Percentiles rank a stretch among this genome's conserved stretches.
These are phyloP conservation scores for Penicillium malachiteum DNA, from an alignment of 495 filamentous ascomycete genomes.

Conservation along the genomic window DNA sequence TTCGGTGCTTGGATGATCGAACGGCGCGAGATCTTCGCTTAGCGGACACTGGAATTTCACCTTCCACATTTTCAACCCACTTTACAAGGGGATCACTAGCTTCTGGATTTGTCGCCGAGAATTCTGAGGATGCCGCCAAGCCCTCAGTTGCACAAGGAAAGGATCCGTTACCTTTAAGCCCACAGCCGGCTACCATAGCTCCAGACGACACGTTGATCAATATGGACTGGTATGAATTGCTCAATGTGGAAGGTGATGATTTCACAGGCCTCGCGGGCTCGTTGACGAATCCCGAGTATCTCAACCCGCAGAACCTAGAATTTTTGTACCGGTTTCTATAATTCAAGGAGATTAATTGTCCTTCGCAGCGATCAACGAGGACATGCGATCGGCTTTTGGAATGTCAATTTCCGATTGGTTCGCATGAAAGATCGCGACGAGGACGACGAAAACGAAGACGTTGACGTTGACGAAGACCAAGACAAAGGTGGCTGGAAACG, in stretches of 20 bases:
- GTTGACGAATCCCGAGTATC: slow-evolving; percentile 31
- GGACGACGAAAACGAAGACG: no score
- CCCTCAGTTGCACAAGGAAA: background rate
- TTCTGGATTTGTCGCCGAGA: background rate
- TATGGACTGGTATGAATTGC: slow-evolving; percentile 40
- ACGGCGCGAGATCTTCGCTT: slow-evolving; percentile 41
- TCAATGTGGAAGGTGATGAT: slow-evolving; percentile 39
- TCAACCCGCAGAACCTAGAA: slow-evolving; percentile 41
- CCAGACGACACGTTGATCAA: slow-evolving; percentile 19
- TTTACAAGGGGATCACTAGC: background rate
- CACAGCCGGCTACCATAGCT: background rate
- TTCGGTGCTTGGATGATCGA: slow-evolving; percentile 44
- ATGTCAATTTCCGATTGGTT: no score
- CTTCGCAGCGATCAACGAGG: no score
- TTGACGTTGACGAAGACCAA: background rate
- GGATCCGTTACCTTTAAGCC: background rate
- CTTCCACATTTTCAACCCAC: slow-evolving; percentile 1
- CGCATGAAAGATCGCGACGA: no score
- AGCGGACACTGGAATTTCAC: slow-evolving; percentile 12
- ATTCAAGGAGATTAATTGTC: no score
- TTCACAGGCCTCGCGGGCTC: slow-evolving; percentile 30
- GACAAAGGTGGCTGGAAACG: background rate
- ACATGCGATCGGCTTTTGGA: no score
- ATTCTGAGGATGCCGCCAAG: background rate
- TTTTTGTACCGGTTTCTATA: slow-evolving; percentile 43